Conservation (phyloP, 2,329 filamentous ascomycete genomes). For the Thielaviopsis cerberus region DNA sequence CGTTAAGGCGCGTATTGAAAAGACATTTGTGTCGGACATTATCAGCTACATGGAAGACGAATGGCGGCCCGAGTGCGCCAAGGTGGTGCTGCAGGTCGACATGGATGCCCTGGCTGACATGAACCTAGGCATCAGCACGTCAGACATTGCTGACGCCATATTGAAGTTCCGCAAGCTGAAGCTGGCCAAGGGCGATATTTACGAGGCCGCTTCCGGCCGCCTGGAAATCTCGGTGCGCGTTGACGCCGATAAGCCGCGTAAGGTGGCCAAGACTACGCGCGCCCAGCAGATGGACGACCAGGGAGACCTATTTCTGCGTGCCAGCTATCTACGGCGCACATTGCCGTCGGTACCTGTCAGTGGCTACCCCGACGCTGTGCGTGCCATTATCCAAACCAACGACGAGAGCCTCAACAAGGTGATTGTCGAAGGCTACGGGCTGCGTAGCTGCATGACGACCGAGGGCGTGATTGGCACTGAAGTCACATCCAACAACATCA, state of each 20-base stretch:
- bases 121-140: conserved; percentile 57
- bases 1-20: conserved; percentile 85
- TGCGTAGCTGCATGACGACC: conserved; percentile 79
- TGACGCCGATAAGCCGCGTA: conserved; percentile 30
- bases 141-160: conserved; percentile 61
- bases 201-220: conserved; percentile 34
- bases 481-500: conserved; percentile 66
- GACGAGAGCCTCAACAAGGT: conserved; percentile 51
- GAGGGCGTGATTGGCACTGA: conserved; percentile 67
- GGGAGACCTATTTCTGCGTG: conserved; percentile 45
- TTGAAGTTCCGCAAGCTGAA: conserved; percentile 69
- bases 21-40: conserved; percentile 73
- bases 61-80: conserved; percentile 61
- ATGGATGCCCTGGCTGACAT: conserved; percentile 59
- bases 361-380: conserved; percentile 67
- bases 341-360: conserved; percentile 74
- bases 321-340: conserved; percentile 68
- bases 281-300: conserved; percentile 21
- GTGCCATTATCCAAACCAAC: conserved; percentile 75
- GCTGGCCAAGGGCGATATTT: conserved; percentile 46
- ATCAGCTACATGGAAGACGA: conserved; percentile 70
- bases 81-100: conserved; percentile 67
- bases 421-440: conserved; percentile 85
- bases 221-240: conserved; percentile 58
- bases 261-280: conserved; percentile 28